Evolutionary conservation across 768 basidiomycete genomes (phyloP).

Genomic region (Mycena belliarum): DNA sequence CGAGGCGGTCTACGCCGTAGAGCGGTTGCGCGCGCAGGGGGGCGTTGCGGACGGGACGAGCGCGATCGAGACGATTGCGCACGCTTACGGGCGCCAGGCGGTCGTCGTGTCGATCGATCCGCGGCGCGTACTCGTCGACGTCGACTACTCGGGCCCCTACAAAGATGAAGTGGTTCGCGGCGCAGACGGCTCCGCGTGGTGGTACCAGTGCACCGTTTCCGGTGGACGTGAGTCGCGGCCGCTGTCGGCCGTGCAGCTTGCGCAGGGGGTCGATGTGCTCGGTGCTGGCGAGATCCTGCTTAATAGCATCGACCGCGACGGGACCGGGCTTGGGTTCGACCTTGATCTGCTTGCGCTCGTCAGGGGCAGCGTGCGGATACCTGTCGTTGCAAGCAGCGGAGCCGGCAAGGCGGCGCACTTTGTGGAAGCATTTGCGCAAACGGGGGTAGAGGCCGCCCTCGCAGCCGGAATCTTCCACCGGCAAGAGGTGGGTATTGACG

Average conservation of each 20-base stretch:
- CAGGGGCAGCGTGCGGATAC: constrained; percentile 76
- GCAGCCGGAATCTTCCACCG: constrained; percentile 98
- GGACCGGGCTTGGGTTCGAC: constrained; percentile 91
- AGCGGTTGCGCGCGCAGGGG: constrained; percentile 60
- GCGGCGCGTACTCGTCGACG: constrained; percentile 77
- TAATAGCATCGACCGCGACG: constrained; percentile 96
- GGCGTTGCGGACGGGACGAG: constrained; percentile 66
- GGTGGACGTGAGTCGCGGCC: constrained; percentile 85
- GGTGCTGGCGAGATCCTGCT: constrained; percentile 95
- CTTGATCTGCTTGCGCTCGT: constrained; percentile 78
- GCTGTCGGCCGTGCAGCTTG: constrained; percentile 90
- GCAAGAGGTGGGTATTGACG: constrained; percentile 77
- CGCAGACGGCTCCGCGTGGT: constrained; percentile 82
- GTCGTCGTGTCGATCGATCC: constrained; percentile 98
- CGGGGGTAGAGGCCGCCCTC: constrained; percentile 85
- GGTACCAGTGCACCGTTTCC: constrained; percentile 98
- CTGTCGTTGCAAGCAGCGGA: constrained; percentile 93
- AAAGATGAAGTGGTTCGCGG: constrained; percentile 60
- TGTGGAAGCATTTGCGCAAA: constrained; percentile 78
- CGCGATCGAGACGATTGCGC: constrained; percentile 91
- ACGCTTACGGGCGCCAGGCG: constrained; percentile 90
- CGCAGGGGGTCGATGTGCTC: constrained; percentile 82
- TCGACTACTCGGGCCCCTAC: constrained; percentile 61
- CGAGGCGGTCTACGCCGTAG: constrained; percentile 94
- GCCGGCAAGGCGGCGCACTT: constrained; percentile 86